Evolutionary conservation across 176 grass and related monocot species (phyloP).

Genomic region (Carex pumila): DNA sequence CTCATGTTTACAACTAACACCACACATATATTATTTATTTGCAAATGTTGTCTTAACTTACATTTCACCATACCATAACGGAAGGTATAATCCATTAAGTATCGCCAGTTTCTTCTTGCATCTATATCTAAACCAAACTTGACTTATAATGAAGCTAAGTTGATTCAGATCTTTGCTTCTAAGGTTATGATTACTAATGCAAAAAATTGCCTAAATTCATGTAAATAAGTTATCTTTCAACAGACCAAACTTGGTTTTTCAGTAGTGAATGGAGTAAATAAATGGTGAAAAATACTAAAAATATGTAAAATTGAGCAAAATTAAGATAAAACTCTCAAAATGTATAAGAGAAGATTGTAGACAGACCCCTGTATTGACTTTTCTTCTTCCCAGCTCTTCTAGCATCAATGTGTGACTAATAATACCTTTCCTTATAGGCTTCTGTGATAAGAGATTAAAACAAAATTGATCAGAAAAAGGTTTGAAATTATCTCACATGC

Average conservation of each 20-base stretch:
- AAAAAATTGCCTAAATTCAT: too few relatives aligned
- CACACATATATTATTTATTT: not conserved
- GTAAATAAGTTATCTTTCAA: too few relatives aligned
- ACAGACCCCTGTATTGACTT: conserved; percentile 42
- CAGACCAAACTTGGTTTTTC: too few relatives aligned
- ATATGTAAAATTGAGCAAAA: not conserved
- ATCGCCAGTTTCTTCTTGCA: not conserved
- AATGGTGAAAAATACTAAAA: not conserved
- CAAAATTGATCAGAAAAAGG: not conserved
- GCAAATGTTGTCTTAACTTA: not conserved
- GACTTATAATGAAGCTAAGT: too few relatives aligned
- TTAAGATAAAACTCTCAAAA: not conserved
- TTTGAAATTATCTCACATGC: not conserved
- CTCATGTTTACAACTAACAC: not conserved
- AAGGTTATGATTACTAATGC: too few relatives aligned
- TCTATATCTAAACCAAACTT: too few relatives aligned
- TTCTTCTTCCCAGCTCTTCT: conserved; percentile 57
- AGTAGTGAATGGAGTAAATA: not conserved
- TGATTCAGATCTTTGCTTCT: too few relatives aligned
- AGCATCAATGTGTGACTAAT: conserved; percentile 63
- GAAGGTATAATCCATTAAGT: not conserved
- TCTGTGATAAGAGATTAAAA: conserved; percentile 32
- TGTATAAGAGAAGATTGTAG: conserved; percentile 15
- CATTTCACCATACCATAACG: not conserved
- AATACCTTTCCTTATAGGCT: conserved; percentile 76